Percentiles rank a stretch among this genome's conserved stretches.
phyloP scores from a whole-genome alignment of 1,139 yeast genomes.

The Geotrichum reessii region DNA sequence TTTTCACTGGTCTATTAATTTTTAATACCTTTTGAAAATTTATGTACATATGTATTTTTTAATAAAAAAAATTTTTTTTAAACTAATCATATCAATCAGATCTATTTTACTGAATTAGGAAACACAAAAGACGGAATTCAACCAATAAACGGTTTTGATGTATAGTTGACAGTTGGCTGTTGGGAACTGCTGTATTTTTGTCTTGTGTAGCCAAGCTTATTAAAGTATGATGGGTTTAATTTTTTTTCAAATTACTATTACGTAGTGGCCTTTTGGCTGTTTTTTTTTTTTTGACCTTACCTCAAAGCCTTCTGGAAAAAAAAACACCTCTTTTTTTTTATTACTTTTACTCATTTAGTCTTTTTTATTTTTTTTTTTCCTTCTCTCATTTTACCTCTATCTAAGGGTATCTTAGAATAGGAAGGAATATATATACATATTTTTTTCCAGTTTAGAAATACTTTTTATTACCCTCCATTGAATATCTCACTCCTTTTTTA shows the following conservation, averaged over 20 bases:
- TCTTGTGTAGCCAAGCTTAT: background rate
- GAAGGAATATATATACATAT: background rate
- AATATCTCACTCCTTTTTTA: background rate
- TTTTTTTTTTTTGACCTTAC: background rate
- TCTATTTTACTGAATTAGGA: background rate
- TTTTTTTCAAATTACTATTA: background rate
- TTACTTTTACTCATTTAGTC: background rate
- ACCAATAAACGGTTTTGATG: background rate
- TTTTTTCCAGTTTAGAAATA: background rate
- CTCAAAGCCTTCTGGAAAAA: background rate
- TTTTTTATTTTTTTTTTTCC: background rate
- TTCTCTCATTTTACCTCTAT: background rate
- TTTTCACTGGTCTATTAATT: background rate
- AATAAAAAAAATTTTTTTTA: background rate
- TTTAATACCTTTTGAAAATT: background rate
- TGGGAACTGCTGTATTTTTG: background rate
- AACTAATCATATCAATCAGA: background rate
- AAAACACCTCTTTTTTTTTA: slow-evolving; percentile 1
- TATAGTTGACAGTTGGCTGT: background rate
- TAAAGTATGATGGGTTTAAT: background rate
- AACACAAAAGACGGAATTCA: background rate
- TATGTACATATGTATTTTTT: background rate
- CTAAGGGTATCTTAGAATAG: background rate
- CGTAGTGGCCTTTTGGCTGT: background rate
- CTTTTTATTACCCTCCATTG: background rate